phyloP scores from a whole-genome alignment of 2,329 filamentous ascomycete species.

The Penicillium italicum region DNA sequence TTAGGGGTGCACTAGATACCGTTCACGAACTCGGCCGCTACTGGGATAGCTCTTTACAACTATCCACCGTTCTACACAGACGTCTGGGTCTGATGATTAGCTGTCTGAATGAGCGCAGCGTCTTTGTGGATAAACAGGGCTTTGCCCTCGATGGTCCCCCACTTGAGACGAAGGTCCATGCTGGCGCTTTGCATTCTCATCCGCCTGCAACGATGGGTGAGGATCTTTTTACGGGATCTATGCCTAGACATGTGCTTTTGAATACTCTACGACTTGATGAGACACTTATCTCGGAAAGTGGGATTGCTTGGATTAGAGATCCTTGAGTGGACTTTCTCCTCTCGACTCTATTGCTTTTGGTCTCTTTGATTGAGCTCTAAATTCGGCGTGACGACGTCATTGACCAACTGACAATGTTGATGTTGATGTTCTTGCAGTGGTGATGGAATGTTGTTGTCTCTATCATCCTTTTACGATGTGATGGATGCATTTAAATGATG shows the following conservation, averaged over 20 bases:
- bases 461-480: background rate
- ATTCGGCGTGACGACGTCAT: background rate
- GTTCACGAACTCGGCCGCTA: slow-evolving; percentile 55
- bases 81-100: slow-evolving; percentile 46
- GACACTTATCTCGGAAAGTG: slow-evolving; percentile 21
- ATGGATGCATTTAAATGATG: slow-evolving; percentile 1
- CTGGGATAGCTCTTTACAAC: slow-evolving; percentile 57
- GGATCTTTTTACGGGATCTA: slow-evolving; percentile 44
- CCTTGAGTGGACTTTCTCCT: slow-evolving; percentile 3
- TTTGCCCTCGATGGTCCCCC: slow-evolving; percentile 37
- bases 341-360: background rate
- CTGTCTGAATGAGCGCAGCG: slow-evolving; percentile 34
- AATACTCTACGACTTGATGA: slow-evolving; percentile 32
- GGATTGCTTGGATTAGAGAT: slow-evolving; percentile 30
- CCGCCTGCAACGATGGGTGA: slow-evolving; percentile 28
- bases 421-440: background rate
- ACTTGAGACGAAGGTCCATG: slow-evolving; percentile 42
- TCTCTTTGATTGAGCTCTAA: background rate
- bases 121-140: slow-evolving; percentile 33
- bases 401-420: background rate
- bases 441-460: background rate
- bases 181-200: slow-evolving; percentile 13
- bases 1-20: slow-evolving; percentile 52
- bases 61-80: slow-evolving; percentile 49
- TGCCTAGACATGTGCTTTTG: slow-evolving; percentile 28